Percentiles rank a stretch among this genome's conserved stretches.
Evolutionary conservation across 129 eudicot genomes (phyloP).

Genomic region (Escallonia rubra): DNA sequence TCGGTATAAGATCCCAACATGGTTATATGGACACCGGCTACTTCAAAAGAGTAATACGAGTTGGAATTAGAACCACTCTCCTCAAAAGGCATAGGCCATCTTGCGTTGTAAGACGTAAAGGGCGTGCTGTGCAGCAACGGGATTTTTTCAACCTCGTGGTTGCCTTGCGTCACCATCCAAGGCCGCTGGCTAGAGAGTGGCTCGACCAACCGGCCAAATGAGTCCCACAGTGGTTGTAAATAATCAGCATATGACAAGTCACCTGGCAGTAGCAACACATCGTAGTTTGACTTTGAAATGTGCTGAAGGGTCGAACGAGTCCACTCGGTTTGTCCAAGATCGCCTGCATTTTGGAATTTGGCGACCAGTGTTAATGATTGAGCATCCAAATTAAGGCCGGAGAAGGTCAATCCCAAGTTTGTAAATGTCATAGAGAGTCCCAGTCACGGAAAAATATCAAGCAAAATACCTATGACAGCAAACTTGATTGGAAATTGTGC

Average conservation of each 20-base stretch:
- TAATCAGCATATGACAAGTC: conserved; percentile 68
- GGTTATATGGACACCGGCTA: conserved; percentile 56
- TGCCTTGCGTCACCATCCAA: conserved; percentile 92
- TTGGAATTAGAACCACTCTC: conserved; percentile 73
- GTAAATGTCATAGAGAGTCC: no score
- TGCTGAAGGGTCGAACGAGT: conserved; percentile 60
- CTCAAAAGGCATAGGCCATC: conserved; percentile 74
- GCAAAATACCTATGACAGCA: conserved; percentile 40
- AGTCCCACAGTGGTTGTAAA: conserved; percentile 62
- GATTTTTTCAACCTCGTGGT: conserved; percentile 71
- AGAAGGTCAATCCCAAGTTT: no score
- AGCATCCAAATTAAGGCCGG: no score
- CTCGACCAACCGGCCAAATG: conserved; percentile 53
- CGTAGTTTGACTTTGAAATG: conserved; percentile 41
- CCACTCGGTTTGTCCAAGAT: conserved; percentile 78
- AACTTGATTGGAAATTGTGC: conserved; percentile 56
- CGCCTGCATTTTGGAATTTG: conserved; percentile 35
- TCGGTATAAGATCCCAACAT: conserved; percentile 80
- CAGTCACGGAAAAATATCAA: no score
- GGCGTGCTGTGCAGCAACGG: conserved; percentile 25
- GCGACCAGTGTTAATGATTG: no score
- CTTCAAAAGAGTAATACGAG: conserved; percentile 64
- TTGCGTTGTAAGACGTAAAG: conserved; percentile 59
- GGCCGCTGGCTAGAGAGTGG: conserved; percentile 74
- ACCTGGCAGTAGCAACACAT: conserved; percentile 63